Base-by-base conservation (phyloP, 164 flowering plant species). In the Vitis rotundifolia region DNA sequence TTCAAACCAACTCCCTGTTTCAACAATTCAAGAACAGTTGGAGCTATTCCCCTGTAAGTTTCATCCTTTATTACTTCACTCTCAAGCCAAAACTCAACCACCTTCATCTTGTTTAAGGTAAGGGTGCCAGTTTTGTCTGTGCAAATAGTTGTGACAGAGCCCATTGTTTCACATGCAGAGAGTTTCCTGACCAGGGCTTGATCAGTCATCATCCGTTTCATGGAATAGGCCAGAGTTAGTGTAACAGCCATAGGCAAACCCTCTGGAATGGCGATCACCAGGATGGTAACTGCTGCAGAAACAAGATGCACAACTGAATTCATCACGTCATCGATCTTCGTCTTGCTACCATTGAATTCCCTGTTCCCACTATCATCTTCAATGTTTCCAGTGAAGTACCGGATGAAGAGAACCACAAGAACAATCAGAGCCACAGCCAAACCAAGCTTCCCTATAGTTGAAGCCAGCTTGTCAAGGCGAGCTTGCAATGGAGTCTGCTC, bases 191-290 rank as follows among this genome's bases (percentile, higher is more conserved):
- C 85, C 75, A 78, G 15, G 11, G 82, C 81, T 11, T 81, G 28
- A 53, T 76, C 81, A 4, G 50, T 50, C 79, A 76, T 75, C 80
- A 78, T 76, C 9, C 67, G 29, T 58, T 68, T 81, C 75, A 76
- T 76, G 0, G 80, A 81, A 57, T 73, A 81, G 29, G 84, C 84
- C n/a, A 81, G 69, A 29, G 82, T 76, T 0, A 81, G 55, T 11
- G 78, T 76, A 5, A 78, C 81, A 16, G 84, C 84, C 61, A 81
- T 49, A 60, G 78, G 81, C 60, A 81, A 37, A 3, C 84, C 84
- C 68, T 81, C 84, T 3, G 81, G 81, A 50, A 78, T 73, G 6
- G 84, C 84, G 11, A 75, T 76, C 19, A 76, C 78, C 9, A 74
- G 70, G 63, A 78, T 76, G 0, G 82, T 76, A 2, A 78, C 75